A percentile compares a stretch with the other conserved stretches of the same genome.
Evolutionary conservation across 1,284 basidiomycete genomes (phyloP).

Genomic region (Vanrija humicola): DNA sequence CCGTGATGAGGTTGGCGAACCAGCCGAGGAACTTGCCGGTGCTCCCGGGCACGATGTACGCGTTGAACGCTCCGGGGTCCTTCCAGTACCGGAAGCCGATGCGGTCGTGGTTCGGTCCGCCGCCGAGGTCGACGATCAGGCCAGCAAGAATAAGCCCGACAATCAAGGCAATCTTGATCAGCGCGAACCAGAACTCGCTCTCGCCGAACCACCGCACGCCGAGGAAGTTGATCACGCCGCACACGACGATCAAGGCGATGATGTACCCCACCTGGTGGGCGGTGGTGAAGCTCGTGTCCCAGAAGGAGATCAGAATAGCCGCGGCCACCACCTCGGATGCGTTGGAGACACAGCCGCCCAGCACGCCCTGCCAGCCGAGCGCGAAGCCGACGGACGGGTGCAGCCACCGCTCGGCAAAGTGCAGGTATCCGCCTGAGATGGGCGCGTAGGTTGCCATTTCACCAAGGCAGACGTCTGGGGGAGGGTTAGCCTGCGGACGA

Average conservation of each 20-base stretch:
- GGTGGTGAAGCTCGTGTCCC: conserved; percentile 54
- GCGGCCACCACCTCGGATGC: conserved; percentile 67
- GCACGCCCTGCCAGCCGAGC: conserved; percentile 21
- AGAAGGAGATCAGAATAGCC: conserved; percentile 67
- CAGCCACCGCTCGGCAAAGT: conserved; percentile 33
- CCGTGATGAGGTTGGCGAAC: conserved; percentile 31
- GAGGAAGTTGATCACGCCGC: conserved; percentile 48
- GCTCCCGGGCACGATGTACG: conserved; percentile 21
- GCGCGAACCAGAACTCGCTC: conserved; percentile 61
- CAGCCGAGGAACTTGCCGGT: conserved; percentile 32
- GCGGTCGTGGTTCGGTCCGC: conserved; percentile 56
- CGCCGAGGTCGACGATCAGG: conserved; percentile 66
- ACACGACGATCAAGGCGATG: conserved; percentile 45
- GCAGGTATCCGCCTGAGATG: conserved; percentile 39
- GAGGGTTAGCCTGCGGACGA: not conserved
- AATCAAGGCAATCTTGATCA: conserved; percentile 71
- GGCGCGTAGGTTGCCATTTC: conserved; percentile 38
- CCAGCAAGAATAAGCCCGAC: conserved; percentile 62
- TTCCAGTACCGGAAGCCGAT: conserved; percentile 59
- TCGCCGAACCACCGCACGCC: conserved; percentile 35
- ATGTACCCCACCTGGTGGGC: conserved; percentile 43
- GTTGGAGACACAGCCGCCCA: conserved; percentile 54
- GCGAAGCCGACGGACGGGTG: conserved; percentile 33
- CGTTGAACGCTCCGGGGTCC: conserved; percentile 58
- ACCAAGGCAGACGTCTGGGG: conserved; percentile 38